phyloP scores from a whole-genome alignment of 495 filamentous ascomycete species.

The Penicillium waksmanii region DNA sequence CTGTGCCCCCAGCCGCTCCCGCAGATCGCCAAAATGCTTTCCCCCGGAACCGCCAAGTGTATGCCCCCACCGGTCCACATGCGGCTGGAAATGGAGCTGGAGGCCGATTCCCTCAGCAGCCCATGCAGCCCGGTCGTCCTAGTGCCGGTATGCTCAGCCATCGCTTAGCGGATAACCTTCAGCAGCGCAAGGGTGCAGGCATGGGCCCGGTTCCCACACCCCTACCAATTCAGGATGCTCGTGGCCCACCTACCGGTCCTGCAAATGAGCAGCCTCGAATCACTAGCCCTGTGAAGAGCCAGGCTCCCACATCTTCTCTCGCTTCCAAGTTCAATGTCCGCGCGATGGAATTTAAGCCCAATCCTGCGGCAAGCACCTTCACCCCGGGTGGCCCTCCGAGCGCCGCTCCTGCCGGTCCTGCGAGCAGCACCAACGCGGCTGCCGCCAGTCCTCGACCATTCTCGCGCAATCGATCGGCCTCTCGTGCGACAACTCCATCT shows the following conservation, averaged over 20 bases:
- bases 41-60: conserved; percentile 45
- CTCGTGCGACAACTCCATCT: conserved; percentile 52
- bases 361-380: conserved; percentile 75
- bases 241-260: conserved; percentile 53
- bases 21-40: conserved; percentile 49
- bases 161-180: conserved; percentile 58
- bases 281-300: conserved; percentile 50
- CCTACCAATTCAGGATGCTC: conserved; percentile 58
- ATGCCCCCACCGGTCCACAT: conserved; percentile 52
- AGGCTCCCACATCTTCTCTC: conserved; percentile 53
- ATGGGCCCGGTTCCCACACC: conserved; percentile 53
- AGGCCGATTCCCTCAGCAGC: conserved; percentile 46
- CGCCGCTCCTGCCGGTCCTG: conserved; percentile 46
- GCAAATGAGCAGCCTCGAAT: conserved; percentile 46
- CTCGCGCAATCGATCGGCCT: conserved; percentile 51
- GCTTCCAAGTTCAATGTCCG: conserved; percentile 78
- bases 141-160: conserved; percentile 54
- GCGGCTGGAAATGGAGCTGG: conserved; percentile 34
- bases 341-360: conserved; percentile 83
- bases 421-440: conserved; percentile 43
- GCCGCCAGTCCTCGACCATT: conserved; percentile 68
- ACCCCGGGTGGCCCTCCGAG: conserved; percentile 66
- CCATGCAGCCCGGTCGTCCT: conserved; percentile 44
- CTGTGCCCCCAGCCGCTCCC: conserved; percentile 36
- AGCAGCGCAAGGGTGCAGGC: conserved; percentile 57